Evolutionary conservation across 768 basidiomycete genomes (phyloP).

Genomic region (Trametes gibbosa): DNA sequence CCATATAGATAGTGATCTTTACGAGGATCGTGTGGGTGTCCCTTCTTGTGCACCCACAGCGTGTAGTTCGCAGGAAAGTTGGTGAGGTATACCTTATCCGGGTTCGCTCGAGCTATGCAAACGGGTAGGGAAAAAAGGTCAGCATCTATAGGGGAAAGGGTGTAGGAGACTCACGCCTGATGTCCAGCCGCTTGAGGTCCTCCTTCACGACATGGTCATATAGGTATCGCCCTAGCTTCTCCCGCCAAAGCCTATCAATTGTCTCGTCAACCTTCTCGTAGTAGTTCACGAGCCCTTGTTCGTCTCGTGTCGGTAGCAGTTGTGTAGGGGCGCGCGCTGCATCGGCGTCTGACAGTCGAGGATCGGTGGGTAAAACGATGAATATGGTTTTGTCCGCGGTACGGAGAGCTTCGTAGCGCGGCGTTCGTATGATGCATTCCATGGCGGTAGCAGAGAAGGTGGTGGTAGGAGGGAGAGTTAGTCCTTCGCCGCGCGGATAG

Average conservation of each 20-base stretch:
- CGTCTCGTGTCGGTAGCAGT: conserved; percentile 1
- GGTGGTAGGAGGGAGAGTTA: background rate
- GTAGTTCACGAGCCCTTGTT: conserved; percentile 17
- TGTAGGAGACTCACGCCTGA: conserved; percentile 14
- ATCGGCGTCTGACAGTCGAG: conserved; percentile 8
- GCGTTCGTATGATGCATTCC: background rate
- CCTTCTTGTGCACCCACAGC: conserved; percentile 25
- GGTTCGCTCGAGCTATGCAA: background rate
- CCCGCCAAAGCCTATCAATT: conserved; percentile 16
- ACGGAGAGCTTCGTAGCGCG: conserved; percentile 3
- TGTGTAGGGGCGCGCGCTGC: background rate
- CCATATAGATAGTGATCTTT: conserved; percentile 26
- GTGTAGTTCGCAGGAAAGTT: conserved; percentile 22
- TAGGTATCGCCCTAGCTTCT: conserved; percentile 20
- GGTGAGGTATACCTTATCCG: conserved; percentile 4
- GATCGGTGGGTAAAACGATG: conserved; percentile 4
- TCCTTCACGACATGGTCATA: conserved; percentile 14
- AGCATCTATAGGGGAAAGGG: background rate
- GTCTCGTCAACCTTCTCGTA: conserved; percentile 17
- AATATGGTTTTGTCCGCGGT: conserved; percentile 3
- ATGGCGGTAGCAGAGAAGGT: background rate
- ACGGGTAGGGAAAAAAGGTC: background rate
- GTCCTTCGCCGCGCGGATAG: background rate
- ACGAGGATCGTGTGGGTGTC: conserved; percentile 19
- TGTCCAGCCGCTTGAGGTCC: conserved; percentile 6